phyloP scores from a whole-genome alignment of 208 protist species.

The Wallacemonas sp. region DNA sequence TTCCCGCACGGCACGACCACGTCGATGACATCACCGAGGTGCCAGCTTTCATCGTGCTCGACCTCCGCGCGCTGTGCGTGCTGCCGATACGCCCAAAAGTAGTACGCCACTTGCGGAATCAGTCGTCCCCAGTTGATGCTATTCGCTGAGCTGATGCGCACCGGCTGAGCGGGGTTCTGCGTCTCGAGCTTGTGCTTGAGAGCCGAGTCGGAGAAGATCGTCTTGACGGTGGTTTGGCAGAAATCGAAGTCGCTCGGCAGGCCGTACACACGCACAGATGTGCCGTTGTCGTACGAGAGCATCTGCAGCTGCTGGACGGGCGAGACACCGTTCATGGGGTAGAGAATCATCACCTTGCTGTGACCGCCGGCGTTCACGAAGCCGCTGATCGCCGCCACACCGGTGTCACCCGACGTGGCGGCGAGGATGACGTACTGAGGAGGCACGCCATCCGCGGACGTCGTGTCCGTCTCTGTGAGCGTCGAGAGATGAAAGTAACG shows the following conservation, averaged over 20 bases:
- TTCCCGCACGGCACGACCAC: conserved; percentile 96
- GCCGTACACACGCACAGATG: conserved; percentile 64
- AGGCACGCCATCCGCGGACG: not conserved
- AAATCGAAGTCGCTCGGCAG: conserved; percentile 89
- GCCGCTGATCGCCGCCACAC: conserved; percentile 83
- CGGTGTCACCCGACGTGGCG: conserved; percentile 90
- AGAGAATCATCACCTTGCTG: conserved; percentile 84
- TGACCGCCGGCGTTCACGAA: conserved; percentile 68
- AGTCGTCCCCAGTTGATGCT: conserved; percentile 98
- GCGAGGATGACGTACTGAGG: conserved; percentile 75
- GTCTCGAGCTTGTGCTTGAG: conserved; percentile 67
- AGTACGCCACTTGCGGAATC: conserved; percentile 96
- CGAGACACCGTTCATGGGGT: conserved; percentile 80
- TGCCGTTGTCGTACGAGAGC: conserved; percentile 76
- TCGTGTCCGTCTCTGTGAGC: not conserved
- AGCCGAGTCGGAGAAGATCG: conserved; percentile 78
- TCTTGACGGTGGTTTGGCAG: conserved; percentile 91
- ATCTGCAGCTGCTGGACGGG: conserved; percentile 88
- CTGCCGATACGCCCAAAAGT: conserved; percentile 94
- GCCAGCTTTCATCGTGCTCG: conserved; percentile 29
- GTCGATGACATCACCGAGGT: conserved; percentile 65
- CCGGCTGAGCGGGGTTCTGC: conserved; percentile 10
- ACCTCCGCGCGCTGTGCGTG: conserved; percentile 36
- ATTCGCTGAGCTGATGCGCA: conserved; percentile 94
- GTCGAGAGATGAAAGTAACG: conserved; percentile 60